Base-by-base conservation (phyloP, 2,329 filamentous ascomycete genomes). In the Epichloe gansuensis region DNA sequence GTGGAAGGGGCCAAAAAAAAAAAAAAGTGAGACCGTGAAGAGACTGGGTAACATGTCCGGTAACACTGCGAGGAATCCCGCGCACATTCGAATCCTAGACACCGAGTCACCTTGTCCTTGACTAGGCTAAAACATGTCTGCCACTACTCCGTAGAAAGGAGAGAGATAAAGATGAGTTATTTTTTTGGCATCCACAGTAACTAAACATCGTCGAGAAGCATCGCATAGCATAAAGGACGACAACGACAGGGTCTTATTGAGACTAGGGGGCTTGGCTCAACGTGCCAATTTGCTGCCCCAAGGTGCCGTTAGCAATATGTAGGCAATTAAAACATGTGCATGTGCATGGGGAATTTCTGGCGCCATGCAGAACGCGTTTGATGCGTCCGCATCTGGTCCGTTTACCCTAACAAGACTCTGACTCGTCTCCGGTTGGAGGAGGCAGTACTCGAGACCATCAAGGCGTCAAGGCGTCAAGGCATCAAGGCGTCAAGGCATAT, bases 121-220 rank as follows among this genome's bases (percentile, higher is more conserved):
- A 13, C 15, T 4, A 42, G 39, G 37, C 47, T 42, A 44, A 37
- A 35, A 44, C 39, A 13, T 5, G 13, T 44, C 38, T 15, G 48
- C 37, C 39, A 37, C n/a, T 31, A 1, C 3, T 31, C 37, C 37
- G 7, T 8, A n/a, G 37, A 39, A n/a, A 39, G 28, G 12, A n/a
- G 21, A 43, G 48, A 35, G 28, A 50, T 25, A 11, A 11, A 49
- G 31, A 34, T 51, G 49, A 51, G 42, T 51, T 51, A 41, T 51
- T 51, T 51, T 51, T 51, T 31, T 41, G 44, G n/a, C 23, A 17
- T 11, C 46, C 31, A 41, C 25, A 28, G 35, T 35, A 13, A 12
- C 8, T 4, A 31, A 9, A 9, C 44, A 41, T n/a, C 35, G 45
- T 17, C 35, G 31, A 8, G 44, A 34, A 17, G 35, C 17, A 46